Percentiles rank a stretch among this genome's conserved stretches.
These are phyloP conservation scores for Skeletonema potamos DNA, from an alignment of 108 stramenopile genomes.

Conservation along the genomic window DNA sequence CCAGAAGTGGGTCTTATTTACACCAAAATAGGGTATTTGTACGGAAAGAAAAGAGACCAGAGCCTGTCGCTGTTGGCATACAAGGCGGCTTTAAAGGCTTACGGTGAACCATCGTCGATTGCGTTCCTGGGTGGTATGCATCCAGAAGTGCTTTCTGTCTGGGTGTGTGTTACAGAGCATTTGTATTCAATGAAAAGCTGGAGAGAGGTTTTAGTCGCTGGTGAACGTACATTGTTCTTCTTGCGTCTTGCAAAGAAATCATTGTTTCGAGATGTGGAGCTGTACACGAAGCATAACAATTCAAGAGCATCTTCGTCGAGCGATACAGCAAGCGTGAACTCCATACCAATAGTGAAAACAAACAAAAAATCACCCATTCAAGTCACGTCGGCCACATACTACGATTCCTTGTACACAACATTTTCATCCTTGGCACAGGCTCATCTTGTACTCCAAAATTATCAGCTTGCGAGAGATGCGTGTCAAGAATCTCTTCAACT, in stretches of 20 bases:
- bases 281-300: not conserved
- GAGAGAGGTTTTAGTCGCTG: constrained; percentile 30
- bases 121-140: not conserved
- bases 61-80: constrained; percentile 27
- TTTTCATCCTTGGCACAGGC: constrained; percentile 38
- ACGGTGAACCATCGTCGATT: constrained; percentile 31
- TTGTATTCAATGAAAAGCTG: constrained; percentile 14
- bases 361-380: constrained; percentile 32
- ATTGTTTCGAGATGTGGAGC: constrained; percentile 22
- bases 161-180: constrained; percentile 39
- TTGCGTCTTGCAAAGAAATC: constrained; percentile 27
- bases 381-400: constrained; percentile 28
- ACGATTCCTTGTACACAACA: constrained; percentile 11
- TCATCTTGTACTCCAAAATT: constrained; percentile 19
- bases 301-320: not conserved
- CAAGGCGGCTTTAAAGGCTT: constrained; percentile 34
- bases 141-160: constrained; percentile 25
- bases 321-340: constrained; percentile 1
- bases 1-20: constrained; percentile 34
- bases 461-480: constrained; percentile 24
- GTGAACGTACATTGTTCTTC: constrained; percentile 31
- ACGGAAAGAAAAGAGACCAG: constrained; percentile 30
- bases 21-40: constrained; percentile 38
- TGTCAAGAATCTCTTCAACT: constrained; percentile 38
- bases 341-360: constrained; percentile 4